Conservation (phyloP, 176 grass and related monocot species). For the Elymus sibiricus region DNA sequence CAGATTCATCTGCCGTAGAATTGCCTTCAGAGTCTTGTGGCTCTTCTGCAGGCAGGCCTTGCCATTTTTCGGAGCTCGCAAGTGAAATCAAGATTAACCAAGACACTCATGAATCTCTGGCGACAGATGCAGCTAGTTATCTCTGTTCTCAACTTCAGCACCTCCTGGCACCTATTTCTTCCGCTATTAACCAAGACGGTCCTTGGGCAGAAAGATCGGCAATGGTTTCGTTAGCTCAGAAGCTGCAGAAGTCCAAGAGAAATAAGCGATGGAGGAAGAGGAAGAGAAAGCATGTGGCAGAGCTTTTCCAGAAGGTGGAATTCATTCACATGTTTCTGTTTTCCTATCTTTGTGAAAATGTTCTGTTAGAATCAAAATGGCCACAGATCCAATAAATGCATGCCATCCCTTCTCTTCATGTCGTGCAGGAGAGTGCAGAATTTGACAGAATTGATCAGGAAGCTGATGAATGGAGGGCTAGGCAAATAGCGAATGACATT, state of each 20-base stretch:
- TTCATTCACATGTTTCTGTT: not conserved
- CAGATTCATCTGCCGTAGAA: conserved; percentile 8
- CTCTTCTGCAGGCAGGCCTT: not conserved
- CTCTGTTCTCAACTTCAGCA: conserved; percentile 48
- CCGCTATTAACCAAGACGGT: conserved; percentile 28
- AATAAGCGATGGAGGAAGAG: conserved; percentile 92
- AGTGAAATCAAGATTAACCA: conserved; percentile 43
- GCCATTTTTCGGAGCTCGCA: conserved; percentile 35
- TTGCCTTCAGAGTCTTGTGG: not conserved
- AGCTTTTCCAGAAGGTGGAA: conserved; percentile 60
- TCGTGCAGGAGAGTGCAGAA: conserved; percentile 62
- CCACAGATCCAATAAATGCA: not conserved
- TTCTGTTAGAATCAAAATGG: not conserved
- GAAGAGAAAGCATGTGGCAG: conserved; percentile 58
- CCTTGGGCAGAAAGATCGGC: conserved; percentile 67
- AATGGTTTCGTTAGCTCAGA: conserved; percentile 57
- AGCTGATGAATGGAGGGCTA: conserved; percentile 92
- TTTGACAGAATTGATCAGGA: conserved; percentile 69
- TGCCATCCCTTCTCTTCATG: not conserved
- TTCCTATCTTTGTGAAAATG: not conserved
- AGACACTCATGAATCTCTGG: conserved; percentile 55
- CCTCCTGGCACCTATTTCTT: conserved; percentile 59
- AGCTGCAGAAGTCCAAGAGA: conserved; percentile 79
- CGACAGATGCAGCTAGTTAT: conserved; percentile 61
- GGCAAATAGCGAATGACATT: conserved; percentile 87